Conservation (phyloP, 1,284 basidiomycete genomes). For the Lentinula novae-zelandiae region DNA sequence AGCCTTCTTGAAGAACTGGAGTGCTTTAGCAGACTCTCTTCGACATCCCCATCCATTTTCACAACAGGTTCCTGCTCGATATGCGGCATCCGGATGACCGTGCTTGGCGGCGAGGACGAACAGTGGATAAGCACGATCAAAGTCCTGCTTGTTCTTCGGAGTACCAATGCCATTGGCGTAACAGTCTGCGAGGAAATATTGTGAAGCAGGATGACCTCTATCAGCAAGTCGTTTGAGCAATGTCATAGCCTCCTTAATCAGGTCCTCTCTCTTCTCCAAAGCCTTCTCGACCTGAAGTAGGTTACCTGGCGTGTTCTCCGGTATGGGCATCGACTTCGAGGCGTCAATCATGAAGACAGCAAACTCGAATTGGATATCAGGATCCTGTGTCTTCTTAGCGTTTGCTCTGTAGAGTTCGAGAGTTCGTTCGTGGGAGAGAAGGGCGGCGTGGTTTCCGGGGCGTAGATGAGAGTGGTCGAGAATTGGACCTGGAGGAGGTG, state of each 20-base stretch:
- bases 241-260: conserved; percentile 81
- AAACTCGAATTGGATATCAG: conserved; percentile 96
- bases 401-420: conserved; percentile 96
- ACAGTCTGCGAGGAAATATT: conserved; percentile 98
- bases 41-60: conserved; percentile 99
- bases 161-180: conserved; percentile 97
- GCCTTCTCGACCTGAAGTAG: conserved; percentile 79
- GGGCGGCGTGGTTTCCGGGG: conserved; percentile 88
- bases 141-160: conserved; percentile 85
- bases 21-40: conserved; percentile 86
- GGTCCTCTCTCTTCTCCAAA: conserved; percentile 78
- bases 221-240: conserved; percentile 91
- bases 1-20: conserved; percentile 94
- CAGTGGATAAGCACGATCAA: conserved; percentile 94
- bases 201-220: conserved; percentile 89
- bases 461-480: conserved; percentile 93
- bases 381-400: conserved; percentile 98
- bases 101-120: conserved; percentile 98
- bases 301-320: conserved; percentile 60
- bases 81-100: conserved; percentile 95
- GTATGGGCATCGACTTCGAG: conserved; percentile 81
- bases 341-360: conserved; percentile 99
- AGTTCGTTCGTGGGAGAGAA: conserved; percentile 93
- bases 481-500: conserved; percentile 60
- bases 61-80: conserved; percentile 95